phyloP scores from a whole-genome alignment of 2,329 filamentous ascomycete species.

The Pochonia chlamydosporia region DNA sequence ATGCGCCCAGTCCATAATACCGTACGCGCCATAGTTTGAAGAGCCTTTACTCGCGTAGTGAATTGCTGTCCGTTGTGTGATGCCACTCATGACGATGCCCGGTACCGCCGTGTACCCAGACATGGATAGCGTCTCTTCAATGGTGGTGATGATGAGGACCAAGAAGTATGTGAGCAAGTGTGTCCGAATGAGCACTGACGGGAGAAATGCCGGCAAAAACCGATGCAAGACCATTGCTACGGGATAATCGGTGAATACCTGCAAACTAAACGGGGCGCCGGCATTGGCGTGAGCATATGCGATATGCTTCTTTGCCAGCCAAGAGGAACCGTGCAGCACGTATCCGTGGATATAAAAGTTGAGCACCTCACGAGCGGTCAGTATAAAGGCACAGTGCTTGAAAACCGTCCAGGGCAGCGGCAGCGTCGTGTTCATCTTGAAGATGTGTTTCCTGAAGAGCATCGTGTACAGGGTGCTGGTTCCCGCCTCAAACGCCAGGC shows the following conservation, averaged over 20 bases:
- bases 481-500: constrained; percentile 37
- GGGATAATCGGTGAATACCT: constrained; percentile 64
- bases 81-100: constrained; percentile 47
- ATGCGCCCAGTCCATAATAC: constrained; percentile 55
- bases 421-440: constrained; percentile 41
- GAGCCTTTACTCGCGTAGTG: constrained; percentile 44
- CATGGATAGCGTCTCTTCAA: constrained; percentile 61
- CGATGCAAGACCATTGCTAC: constrained; percentile 55
- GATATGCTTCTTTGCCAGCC: constrained; percentile 36
- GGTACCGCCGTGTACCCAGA: constrained; percentile 60
- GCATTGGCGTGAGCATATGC: constrained; percentile 45
- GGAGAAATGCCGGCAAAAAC: constrained; percentile 60
- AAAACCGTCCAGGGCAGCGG: constrained; percentile 48
- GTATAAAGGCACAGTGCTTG: constrained; percentile 40
- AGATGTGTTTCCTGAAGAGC: constrained; percentile 33
- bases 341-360: constrained; percentile 71
- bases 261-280: constrained; percentile 55
- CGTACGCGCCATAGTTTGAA: constrained; percentile 58
- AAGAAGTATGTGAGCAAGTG: constrained; percentile 69
- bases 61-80: constrained; percentile 33
- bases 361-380: constrained; percentile 48
- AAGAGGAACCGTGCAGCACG: constrained; percentile 52
- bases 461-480: constrained; percentile 31
- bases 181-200: constrained; percentile 58
- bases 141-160: constrained; percentile 54